Percentiles rank a stretch among this genome's conserved stretches.
Evolutionary conservation across 192 early-diverging fungal genomes (phyloP).

Genomic region (Gonapodya sp.): DNA sequence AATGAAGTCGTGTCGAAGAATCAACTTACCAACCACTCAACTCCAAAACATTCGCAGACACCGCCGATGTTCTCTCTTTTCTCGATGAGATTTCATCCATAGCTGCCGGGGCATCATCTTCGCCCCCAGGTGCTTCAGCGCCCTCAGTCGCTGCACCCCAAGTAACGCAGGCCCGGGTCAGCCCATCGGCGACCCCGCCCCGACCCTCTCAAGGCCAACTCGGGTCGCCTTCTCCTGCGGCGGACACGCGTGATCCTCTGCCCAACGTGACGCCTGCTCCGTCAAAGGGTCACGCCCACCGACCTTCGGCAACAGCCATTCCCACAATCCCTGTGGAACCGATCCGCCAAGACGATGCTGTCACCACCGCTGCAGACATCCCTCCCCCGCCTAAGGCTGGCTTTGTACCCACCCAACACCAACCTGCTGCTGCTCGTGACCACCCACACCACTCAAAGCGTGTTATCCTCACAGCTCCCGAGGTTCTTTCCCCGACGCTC

Average conservation of each 20-base stretch:
- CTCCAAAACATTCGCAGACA: background rate
- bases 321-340: background rate
- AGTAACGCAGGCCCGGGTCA: too few species aligned
- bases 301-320: background rate
- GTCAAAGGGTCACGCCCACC: background rate
- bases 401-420: background rate
- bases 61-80: conserved; percentile 5
- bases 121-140: background rate
- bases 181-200: background rate
- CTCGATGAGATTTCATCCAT: conserved; percentile 2
- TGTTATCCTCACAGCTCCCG: background rate
- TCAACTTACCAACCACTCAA: background rate
- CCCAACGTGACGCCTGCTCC: background rate
- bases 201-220: background rate
- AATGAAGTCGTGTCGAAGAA: too few species aligned
- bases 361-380: background rate
- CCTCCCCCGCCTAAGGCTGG: background rate
- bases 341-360: background rate
- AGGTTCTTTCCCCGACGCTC: background rate
- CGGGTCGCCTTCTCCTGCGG: background rate
- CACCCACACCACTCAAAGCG: background rate
- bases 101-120: background rate
- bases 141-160: too few species aligned
- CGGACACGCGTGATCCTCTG: background rate
- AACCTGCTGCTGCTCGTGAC: background rate